Base-by-base conservation (phyloP, 495 filamentous ascomycete genomes). In the Penicillium odoratum region DNA sequence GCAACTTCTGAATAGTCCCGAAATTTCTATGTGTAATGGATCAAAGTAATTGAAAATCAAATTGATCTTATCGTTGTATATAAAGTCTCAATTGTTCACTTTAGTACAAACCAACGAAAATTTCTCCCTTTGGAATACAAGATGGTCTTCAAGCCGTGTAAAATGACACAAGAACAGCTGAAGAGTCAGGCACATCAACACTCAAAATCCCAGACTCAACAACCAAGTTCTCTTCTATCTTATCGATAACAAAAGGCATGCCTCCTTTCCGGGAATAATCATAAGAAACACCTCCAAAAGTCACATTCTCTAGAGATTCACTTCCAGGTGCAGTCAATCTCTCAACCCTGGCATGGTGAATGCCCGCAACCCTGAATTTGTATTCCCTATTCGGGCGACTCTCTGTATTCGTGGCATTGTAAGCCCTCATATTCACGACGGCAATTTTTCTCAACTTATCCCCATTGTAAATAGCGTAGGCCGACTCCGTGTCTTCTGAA, bases 251-350 rank as follows among this genome's bases (percentile, higher is more conserved):
- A 25, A 60, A 62, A 3, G 64, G 53, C 7, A 42, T 57, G 5
- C 65, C 65, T 10, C 42, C 7, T 38, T 25, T 9, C 0, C 52
- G 46, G 15, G 46, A 46, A 60, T 59, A 57, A 26, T 62, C 56
- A 51, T 62, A 62, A 7, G 50, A 62, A 48, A 62, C 26, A 18
- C 58, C 59, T 6, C 56, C 58, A 11, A 65, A 67, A 3, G 62
- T 62, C 3, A 60, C 30, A 13, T 57, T 50, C 3, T 15, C 49
- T 16, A 36, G 11, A 4, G 43, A 43, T 26, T 65, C 54, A n/a
- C 62, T 65, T 4, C 59, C 50, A 1, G 53, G 56, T 0, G 56
- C 62, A 50, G 55, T 62, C 16, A 62, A 26, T 18, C 53, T 15
- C n/a, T 67, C 40, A 5, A 62, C 42, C 8, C 29, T 51, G 0